Conservation (phyloP, 2,329 filamentous ascomycete genomes). For the Fusarium beomiforme region DNA sequence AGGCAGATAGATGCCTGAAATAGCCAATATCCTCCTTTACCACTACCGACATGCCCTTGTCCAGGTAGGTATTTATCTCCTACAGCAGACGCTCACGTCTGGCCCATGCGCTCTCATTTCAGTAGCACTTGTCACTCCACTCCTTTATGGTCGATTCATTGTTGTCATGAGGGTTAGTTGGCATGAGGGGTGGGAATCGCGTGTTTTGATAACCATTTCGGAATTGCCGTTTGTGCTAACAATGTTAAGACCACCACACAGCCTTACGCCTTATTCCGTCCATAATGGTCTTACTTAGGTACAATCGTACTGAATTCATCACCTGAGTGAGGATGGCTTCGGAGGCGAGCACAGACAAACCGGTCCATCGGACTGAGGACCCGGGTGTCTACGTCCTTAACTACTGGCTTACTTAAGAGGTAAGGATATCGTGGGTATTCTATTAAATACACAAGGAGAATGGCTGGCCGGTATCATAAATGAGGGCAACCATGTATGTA, state of each 20-base stretch:
- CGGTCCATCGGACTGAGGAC: constrained; percentile 15
- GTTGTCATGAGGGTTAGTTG: not conserved
- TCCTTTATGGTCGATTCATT: constrained; percentile 22
- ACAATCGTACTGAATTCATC: not conserved
- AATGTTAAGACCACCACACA: not conserved
- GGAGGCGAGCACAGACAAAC: constrained; percentile 23
- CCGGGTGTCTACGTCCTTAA: constrained; percentile 16
- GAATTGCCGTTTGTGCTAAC: not conserved
- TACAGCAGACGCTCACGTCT: constrained; percentile 13
- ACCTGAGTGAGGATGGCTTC: constrained; percentile 9
- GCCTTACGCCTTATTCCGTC: not conserved
- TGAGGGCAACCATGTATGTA: not conserved
- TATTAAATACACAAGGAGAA: not conserved
- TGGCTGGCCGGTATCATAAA: not conserved
- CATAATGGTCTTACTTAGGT: not conserved
- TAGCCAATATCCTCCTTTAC: constrained; percentile 9
- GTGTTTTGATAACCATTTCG: constrained; percentile 4
- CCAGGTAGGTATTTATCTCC: constrained; percentile 4
- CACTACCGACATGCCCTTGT: constrained; percentile 12
- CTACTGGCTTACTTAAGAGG: constrained; percentile 2
- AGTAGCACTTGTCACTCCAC: constrained; percentile 9
- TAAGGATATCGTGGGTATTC: not conserved
- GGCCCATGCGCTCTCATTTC: constrained; percentile 22
- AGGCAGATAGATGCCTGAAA: not conserved
- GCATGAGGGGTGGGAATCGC: constrained; percentile 3